These are phyloP conservation scores for Whalleya microplaca DNA, from an alignment of 2,329 filamentous ascomycete genomes.

Conservation along the genomic window DNA sequence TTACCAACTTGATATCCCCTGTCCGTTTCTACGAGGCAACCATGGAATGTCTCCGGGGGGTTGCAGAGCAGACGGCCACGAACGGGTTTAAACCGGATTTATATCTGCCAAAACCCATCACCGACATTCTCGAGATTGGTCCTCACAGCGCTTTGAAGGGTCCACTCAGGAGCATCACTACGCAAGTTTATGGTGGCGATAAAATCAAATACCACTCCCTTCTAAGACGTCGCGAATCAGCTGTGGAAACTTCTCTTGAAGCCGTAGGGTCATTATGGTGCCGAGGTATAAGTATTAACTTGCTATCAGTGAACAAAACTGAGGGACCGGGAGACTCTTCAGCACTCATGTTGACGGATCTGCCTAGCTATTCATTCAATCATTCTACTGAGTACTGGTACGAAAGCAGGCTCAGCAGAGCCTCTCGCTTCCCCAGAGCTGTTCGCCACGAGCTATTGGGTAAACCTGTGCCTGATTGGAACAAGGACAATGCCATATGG, in stretches of 20 bases:
- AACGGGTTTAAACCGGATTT: background rate
- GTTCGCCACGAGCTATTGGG: conserved; percentile 29
- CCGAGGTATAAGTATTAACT: conserved; percentile 13
- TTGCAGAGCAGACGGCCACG: too few relatives aligned
- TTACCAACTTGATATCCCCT: background rate
- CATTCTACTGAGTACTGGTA: conserved; percentile 29
- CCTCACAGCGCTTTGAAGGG: conserved; percentile 7
- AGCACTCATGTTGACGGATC: conserved; percentile 19
- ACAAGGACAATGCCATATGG: conserved; percentile 27
- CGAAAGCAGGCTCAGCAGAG: conserved; percentile 22
- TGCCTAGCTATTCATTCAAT: conserved; percentile 33
- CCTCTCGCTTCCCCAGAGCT: conserved; percentile 11
- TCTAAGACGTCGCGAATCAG: conserved; percentile 13
- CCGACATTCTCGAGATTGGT: conserved; percentile 4
- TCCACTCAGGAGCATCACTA: conserved; percentile 5
- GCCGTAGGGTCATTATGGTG: conserved; percentile 20
- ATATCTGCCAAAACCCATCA: background rate
- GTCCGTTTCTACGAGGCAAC: background rate
- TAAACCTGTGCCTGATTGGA: conserved; percentile 19
- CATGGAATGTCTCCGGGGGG: background rate
- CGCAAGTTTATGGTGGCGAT: background rate
- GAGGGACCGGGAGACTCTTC: background rate
- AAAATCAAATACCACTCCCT: conserved; percentile 15
- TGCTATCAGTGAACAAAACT: conserved; percentile 4
- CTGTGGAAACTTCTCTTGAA: conserved; percentile 7